phyloP scores from a whole-genome alignment of 495 filamentous ascomycete species.

The Articulospora tetracladia region DNA sequence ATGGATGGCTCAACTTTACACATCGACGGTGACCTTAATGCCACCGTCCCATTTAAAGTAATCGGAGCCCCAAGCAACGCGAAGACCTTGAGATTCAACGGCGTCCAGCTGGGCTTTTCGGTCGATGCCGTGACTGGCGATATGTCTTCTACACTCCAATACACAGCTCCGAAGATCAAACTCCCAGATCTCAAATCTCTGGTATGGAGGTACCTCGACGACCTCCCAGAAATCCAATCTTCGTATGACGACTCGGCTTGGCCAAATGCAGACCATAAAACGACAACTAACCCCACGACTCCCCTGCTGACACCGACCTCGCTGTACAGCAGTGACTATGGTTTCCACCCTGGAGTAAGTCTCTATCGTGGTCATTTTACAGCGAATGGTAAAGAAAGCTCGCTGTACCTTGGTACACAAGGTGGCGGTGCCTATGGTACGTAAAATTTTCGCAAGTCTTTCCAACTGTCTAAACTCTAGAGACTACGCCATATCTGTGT shows the following conservation, averaged over 20 bases:
- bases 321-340: slow-evolving; percentile 70
- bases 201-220: slow-evolving; percentile 68
- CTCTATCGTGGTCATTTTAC: slow-evolving; percentile 71
- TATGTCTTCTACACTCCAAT: slow-evolving; percentile 47
- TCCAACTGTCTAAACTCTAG: too few relatives aligned
- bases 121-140: slow-evolving; percentile 46
- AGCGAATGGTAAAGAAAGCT: slow-evolving; percentile 57
- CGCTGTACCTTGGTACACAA: slow-evolving; percentile 51
- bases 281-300: slow-evolving; percentile 51
- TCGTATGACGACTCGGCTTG: slow-evolving; percentile 67
- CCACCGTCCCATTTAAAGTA: slow-evolving; percentile 58
- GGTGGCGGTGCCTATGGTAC: slow-evolving; percentile 57
- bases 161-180: slow-evolving; percentile 45
- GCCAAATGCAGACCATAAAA: slow-evolving; percentile 47
- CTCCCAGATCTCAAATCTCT: slow-evolving; percentile 53
- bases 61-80: slow-evolving; percentile 51
- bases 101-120: slow-evolving; percentile 33
- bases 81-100: slow-evolving; percentile 59
- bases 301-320: slow-evolving; percentile 56
- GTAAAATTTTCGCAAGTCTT: slow-evolving; percentile 16
- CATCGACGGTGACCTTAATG: slow-evolving; percentile 69
- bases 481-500: too few relatives aligned
- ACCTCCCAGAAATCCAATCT: slow-evolving; percentile 62
- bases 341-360: slow-evolving; percentile 64
- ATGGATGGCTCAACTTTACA: slow-evolving; percentile 47